These are phyloP conservation scores for Saksenaea oblongispora DNA, from an alignment of 371 early-diverging fungal species.

Conservation along the genomic window DNA sequence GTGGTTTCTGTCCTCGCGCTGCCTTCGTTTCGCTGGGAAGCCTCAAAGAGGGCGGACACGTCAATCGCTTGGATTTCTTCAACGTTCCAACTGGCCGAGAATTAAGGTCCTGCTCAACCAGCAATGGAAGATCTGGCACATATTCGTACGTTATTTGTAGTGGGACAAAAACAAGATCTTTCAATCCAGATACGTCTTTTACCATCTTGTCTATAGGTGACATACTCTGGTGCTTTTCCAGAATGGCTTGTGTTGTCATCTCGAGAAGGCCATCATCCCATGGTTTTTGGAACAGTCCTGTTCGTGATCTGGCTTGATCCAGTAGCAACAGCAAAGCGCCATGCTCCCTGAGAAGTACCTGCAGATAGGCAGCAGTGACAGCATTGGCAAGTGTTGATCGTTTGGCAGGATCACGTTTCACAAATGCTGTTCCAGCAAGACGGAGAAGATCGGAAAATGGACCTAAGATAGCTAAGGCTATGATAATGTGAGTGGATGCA, in stretches of 20 bases:
- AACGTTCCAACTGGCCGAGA: constrained; percentile 1
- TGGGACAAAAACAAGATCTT: constrained; percentile 29
- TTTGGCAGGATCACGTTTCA: constrained; percentile 25
- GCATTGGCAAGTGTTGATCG: constrained; percentile 24
- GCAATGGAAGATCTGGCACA: constrained; percentile 22
- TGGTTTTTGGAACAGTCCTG: constrained; percentile 20
- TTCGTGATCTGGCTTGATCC: constrained; percentile 28
- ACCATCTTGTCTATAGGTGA: neutral
- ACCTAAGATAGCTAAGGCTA: constrained; percentile 28
- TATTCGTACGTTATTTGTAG: constrained; percentile 31
- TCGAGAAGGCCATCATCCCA: constrained; percentile 25
- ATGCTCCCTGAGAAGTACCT: constrained; percentile 21
- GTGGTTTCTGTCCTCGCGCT: constrained; percentile 16
- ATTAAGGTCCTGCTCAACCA: constrained; percentile 22
- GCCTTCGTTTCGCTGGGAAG: constrained; percentile 16
- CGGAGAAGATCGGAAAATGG: constrained; percentile 32
- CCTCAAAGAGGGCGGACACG: neutral
- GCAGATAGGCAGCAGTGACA: constrained; percentile 27
- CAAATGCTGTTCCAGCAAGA: constrained; percentile 29
- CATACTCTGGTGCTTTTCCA: constrained; percentile 9
- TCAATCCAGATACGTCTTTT: neutral
- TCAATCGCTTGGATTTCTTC: neutral
- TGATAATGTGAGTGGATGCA: neutral
- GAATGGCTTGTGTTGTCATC: constrained; percentile 14
- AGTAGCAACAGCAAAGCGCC: constrained; percentile 24